Evolutionary conservation across 495 filamentous ascomycete species (phyloP).

Genomic region (Penicillium turbatum): DNA sequence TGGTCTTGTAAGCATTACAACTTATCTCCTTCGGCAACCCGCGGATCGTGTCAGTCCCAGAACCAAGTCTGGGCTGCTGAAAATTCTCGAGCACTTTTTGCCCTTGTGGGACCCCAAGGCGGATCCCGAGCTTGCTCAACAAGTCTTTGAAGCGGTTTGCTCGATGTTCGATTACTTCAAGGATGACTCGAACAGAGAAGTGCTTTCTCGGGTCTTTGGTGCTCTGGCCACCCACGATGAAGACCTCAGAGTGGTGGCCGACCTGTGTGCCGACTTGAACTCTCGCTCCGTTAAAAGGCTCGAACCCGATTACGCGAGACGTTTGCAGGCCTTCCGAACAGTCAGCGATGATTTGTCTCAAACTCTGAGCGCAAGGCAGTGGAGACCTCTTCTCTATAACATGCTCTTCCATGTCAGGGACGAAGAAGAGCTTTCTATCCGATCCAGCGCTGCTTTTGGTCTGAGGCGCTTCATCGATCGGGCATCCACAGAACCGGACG

Average conservation of each 20-base stretch:
- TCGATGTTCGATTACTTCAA: constrained; percentile 84
- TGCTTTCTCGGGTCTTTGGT: constrained; percentile 64
- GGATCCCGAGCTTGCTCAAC: constrained; percentile 39
- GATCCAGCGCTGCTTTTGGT: constrained; percentile 77
- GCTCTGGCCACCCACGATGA: constrained; percentile 62
- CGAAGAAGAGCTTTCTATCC: constrained; percentile 79
- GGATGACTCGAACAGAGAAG: constrained; percentile 66
- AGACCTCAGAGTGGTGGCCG: constrained; percentile 58
- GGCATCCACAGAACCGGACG: constrained; percentile 31
- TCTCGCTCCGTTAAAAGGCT: constrained; percentile 63
- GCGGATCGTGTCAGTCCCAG: constrained; percentile 72
- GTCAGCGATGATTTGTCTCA: constrained; percentile 56
- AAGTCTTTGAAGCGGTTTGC: constrained; percentile 58
- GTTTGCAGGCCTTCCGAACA: constrained; percentile 68
- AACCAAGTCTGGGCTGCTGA: constrained; percentile 75
- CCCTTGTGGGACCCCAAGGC: constrained; percentile 55
- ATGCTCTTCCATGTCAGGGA: constrained; percentile 84
- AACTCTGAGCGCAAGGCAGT: constrained; percentile 66
- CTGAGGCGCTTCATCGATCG: constrained; percentile 76
- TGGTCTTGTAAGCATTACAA: constrained; percentile 68
- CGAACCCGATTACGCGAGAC: constrained; percentile 79
- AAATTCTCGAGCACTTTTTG: constrained; percentile 70
- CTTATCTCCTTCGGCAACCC: constrained; percentile 80
- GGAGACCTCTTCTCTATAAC: constrained; percentile 87
- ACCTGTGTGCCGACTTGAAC: constrained; percentile 75